Conservation (phyloP, 1,284 basidiomycete species). For the Sporisorium graminicola region DNA sequence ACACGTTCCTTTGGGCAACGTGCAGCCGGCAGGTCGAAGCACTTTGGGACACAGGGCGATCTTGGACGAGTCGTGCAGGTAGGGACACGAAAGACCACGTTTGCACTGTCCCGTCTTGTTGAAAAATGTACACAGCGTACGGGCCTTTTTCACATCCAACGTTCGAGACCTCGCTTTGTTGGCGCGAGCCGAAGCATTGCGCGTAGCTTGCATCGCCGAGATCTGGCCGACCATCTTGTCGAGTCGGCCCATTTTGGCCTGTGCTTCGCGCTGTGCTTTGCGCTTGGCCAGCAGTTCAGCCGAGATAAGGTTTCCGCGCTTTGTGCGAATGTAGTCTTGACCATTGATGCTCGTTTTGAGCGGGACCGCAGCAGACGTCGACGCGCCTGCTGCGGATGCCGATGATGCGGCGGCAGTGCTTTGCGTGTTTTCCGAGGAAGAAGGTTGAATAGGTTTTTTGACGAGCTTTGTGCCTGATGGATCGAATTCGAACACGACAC, state of each 20-base stretch:
- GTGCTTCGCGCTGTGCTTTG: constrained; percentile 47
- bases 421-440: not conserved
- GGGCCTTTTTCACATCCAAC: constrained; percentile 19
- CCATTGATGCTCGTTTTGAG: constrained; percentile 69
- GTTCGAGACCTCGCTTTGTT: constrained; percentile 12
- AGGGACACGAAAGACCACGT: constrained; percentile 64
- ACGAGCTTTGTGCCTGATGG: constrained; percentile 72
- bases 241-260: constrained; percentile 53
- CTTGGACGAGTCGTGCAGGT: constrained; percentile 59
- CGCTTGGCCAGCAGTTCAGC: constrained; percentile 60
- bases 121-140: constrained; percentile 60
- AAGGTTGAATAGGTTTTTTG: constrained; percentile 60
- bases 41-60: constrained; percentile 65
- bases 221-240: constrained; percentile 54
- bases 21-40: constrained; percentile 59
- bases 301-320: constrained; percentile 71
- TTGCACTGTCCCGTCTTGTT: constrained; percentile 65
- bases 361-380: constrained; percentile 12
- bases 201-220: constrained; percentile 49
- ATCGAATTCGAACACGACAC: constrained; percentile 73
- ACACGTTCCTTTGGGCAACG: constrained; percentile 58
- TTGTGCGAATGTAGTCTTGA: constrained; percentile 70
- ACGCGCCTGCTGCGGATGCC: not conserved
- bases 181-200: constrained; percentile 13
- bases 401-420: not conserved